Percentiles rank a stretch among this genome's conserved stretches.
phyloP scores from a whole-genome alignment of 306 rosid species.

The Nissolia schottii region DNA sequence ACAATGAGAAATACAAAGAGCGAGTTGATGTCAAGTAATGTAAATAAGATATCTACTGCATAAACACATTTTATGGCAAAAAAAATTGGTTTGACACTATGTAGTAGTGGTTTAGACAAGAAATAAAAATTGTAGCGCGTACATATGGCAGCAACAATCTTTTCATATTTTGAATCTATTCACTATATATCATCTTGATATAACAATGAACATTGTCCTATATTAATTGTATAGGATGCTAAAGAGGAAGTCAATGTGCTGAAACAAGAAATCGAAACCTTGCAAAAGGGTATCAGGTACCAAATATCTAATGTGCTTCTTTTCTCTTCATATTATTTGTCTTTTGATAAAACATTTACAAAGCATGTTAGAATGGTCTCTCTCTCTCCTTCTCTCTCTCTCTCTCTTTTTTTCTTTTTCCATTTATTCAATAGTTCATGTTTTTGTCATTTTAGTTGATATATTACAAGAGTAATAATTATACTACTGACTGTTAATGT shows the following conservation, averaged over 20 bases:
- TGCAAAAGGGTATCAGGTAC: slow-evolving; percentile 85
- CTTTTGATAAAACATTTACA: neutral
- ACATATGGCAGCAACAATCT: no score
- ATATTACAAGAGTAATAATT: neutral
- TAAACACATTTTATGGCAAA: no score
- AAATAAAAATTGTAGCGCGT: no score
- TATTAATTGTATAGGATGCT: slow-evolving; percentile 42
- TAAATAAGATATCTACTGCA: no score
- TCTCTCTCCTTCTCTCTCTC: no score
- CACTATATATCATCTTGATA: neutral
- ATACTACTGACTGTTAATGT: neutral
- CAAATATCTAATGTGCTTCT: neutral
- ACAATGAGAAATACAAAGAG: neutral
- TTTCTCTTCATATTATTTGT: neutral
- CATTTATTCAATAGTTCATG: neutral
- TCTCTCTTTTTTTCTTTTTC: no score
- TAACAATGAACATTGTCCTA: neutral
- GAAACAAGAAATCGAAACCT: slow-evolving; percentile 61
- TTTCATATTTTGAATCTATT: neutral
- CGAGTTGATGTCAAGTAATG: neutral
- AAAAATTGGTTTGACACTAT: no score
- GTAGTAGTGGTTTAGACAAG: no score
- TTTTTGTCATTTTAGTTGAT: neutral
- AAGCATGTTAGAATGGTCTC: neutral
- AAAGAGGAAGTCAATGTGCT: slow-evolving; percentile 58